These are phyloP conservation scores for Triangularia verruculosa DNA, from an alignment of 2,329 filamentous ascomycete species.

Conservation along the genomic window DNA sequence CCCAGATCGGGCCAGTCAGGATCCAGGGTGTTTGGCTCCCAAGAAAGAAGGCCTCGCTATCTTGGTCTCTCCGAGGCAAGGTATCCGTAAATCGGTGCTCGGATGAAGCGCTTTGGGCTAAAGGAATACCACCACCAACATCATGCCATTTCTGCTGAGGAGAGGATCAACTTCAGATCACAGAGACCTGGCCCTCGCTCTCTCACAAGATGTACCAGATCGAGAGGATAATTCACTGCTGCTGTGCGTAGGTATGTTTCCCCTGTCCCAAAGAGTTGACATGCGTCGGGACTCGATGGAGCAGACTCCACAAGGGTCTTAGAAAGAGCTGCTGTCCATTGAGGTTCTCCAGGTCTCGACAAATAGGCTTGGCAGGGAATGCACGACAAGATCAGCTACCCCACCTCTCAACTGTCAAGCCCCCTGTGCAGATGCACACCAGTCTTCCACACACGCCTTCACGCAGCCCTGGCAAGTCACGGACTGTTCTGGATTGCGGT, in stretches of 20 bases:
- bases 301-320: background rate
- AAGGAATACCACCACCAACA: background rate
- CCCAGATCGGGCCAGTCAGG: background rate
- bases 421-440: background rate
- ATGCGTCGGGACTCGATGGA: background rate
- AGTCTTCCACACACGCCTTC: background rate
- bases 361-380: conserved; percentile 3
- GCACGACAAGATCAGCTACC: background rate
- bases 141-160: background rate
- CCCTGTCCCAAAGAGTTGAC: background rate
- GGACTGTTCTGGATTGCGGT: conserved; percentile 6
- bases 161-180: background rate
- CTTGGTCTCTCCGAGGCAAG: background rate
- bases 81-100: background rate
- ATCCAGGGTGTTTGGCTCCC: background rate
- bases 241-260: too few species aligned
- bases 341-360: background rate
- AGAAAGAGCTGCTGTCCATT: background rate
- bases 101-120: background rate
- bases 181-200: background rate
- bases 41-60: background rate
- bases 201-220: too few species aligned
- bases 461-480: background rate
- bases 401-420: background rate
- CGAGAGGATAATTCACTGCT: too few species aligned